Percentiles rank a stretch among this genome's conserved stretches.
Conservation (phyloP, 352 stramenopile genomes). For the Albugo laibachii region DNA sequence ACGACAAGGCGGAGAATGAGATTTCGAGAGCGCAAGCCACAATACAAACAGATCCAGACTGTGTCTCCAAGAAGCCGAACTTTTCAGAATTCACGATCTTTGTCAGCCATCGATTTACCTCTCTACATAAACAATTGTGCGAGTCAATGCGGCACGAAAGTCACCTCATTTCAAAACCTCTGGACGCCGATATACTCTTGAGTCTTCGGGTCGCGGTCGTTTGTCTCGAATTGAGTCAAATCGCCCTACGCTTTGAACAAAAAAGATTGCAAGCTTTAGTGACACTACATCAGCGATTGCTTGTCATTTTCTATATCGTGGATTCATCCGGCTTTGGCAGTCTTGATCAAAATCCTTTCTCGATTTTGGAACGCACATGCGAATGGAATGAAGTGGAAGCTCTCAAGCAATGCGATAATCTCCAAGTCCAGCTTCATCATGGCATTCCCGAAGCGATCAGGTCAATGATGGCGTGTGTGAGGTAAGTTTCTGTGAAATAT, state of each 20-base stretch:
- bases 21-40: background rate
- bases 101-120: background rate
- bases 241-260: background rate
- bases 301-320: background rate
- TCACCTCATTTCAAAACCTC: background rate
- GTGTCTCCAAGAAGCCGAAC: background rate
- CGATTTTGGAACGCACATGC: background rate
- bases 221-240: background rate
- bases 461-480: too few relatives aligned
- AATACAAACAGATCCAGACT: background rate
- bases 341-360: background rate
- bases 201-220: conserved; percentile 7
- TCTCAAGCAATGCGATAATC: too few relatives aligned
- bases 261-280: too few relatives aligned
- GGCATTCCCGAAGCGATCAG: too few relatives aligned
- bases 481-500: too few relatives aligned
- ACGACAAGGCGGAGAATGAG: conserved; percentile 49
- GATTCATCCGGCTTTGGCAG: background rate
- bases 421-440: too few relatives aligned
- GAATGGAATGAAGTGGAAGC: background rate
- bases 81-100: background rate
- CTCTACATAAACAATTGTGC: too few relatives aligned
- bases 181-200: conserved; percentile 4
- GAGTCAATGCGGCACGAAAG: too few relatives aligned
- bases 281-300: background rate